Conservation (phyloP, 768 basidiomycete genomes). For the Neoboletus brunneissimus region DNA sequence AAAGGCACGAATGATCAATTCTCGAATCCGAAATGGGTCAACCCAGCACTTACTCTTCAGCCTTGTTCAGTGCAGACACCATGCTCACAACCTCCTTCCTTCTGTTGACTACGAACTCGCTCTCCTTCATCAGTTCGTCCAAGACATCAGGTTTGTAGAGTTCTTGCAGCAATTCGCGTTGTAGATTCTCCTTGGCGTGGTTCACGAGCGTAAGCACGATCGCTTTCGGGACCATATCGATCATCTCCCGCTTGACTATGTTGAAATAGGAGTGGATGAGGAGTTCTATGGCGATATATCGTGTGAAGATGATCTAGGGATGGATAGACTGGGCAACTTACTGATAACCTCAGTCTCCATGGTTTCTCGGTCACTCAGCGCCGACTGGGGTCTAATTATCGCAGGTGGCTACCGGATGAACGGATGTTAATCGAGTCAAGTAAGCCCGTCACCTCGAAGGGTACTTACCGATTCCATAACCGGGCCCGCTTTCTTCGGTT, state of each 20-base stretch:
- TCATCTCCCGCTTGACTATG: constrained; percentile 99
- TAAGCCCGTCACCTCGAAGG: constrained; percentile 8
- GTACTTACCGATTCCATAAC: constrained; percentile 55
- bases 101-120: constrained; percentile 82
- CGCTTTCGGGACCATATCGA: constrained; percentile 98
- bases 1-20: constrained; percentile 9
- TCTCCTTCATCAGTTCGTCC: constrained; percentile 93
- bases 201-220: constrained; percentile 89
- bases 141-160: constrained; percentile 96
- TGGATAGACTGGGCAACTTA: constrained; percentile 41
- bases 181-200: constrained; percentile 91
- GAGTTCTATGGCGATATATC: constrained; percentile 55
- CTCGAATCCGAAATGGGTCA: neutral
- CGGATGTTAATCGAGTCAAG: neutral
- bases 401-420: constrained; percentile 61
- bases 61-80: constrained; percentile 93
- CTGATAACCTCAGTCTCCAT: constrained; percentile 99
- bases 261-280: constrained; percentile 97
- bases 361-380: constrained; percentile 89
- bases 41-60: constrained; percentile 85
- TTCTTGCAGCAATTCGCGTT: constrained; percentile 91
- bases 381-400: constrained; percentile 85
- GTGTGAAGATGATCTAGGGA: neutral
- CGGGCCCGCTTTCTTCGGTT: constrained; percentile 60
- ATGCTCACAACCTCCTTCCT: constrained; percentile 93